Percentiles rank a stretch among this genome's conserved stretches.
Evolutionary conservation across 345 rosid species (phyloP).

Genomic region (Erucastrum elatum): DNA sequence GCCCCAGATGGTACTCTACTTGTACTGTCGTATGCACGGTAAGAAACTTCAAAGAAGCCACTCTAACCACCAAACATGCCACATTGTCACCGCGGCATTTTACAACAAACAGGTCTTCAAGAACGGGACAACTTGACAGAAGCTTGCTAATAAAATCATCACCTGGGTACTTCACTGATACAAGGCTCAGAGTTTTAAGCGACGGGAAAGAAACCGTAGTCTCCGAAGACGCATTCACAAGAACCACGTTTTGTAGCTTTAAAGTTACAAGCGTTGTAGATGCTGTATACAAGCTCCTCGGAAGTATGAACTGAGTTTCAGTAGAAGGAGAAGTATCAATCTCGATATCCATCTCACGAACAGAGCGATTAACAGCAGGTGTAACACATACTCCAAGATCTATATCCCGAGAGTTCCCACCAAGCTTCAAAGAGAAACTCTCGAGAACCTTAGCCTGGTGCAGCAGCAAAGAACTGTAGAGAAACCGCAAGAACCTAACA

Average conservation of each 20-base stretch:
- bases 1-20: not conserved
- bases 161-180: not conserved
- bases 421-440: not conserved
- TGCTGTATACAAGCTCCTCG: not conserved
- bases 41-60: not conserved
- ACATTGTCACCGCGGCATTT: slow-evolving; percentile 2
- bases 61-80: not conserved
- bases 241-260: not conserved
- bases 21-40: not conserved
- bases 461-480: not conserved
- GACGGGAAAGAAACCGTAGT: not conserved
- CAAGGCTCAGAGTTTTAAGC: slow-evolving; percentile 11
- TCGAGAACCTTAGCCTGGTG: not conserved
- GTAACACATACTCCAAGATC: not conserved
- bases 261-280: slow-evolving; percentile 7
- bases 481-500: not conserved
- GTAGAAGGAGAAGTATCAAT: not conserved
- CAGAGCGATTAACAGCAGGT: not conserved
- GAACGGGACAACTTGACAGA: slow-evolving; percentile 26
- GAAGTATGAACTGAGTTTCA: not conserved
- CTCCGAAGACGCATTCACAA: not conserved
- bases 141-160: slow-evolving; percentile 6
- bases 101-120: slow-evolving; percentile 7
- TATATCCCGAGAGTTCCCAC: not conserved
- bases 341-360: not conserved